phyloP scores from a whole-genome alignment of 2,329 filamentous ascomycete species.

The Acephala macrosclerotiorum region DNA sequence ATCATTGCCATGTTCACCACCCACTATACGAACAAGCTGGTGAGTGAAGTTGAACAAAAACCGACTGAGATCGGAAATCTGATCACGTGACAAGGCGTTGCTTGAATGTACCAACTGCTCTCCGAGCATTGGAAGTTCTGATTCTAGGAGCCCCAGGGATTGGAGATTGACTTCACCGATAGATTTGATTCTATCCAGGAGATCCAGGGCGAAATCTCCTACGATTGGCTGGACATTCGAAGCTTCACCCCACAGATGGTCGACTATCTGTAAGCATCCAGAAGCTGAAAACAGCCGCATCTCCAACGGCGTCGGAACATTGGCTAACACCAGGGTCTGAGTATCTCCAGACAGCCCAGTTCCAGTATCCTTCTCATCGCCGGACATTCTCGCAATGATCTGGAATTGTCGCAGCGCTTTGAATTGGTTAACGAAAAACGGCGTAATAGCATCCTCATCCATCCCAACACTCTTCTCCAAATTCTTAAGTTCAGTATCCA shows the following conservation, averaged over 20 bases:
- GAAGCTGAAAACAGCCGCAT: slow-evolving; percentile 40
- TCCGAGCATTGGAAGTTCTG: slow-evolving; percentile 68
- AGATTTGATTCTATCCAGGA: slow-evolving; percentile 62
- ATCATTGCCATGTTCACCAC: slow-evolving; percentile 12
- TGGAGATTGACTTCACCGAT: slow-evolving; percentile 62
- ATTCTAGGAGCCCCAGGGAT: slow-evolving; percentile 68
- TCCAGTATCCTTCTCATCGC: background rate
- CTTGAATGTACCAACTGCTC: slow-evolving; percentile 48
- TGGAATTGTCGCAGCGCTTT: slow-evolving; percentile 60
- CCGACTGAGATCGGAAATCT: slow-evolving; percentile 52
- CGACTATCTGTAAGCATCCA: slow-evolving; percentile 36
- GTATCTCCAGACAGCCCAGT: slow-evolving; percentile 20
- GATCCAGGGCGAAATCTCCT: slow-evolving; percentile 55
- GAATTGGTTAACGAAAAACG: slow-evolving; percentile 63
- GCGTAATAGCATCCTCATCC: slow-evolving; percentile 50
- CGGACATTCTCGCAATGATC: slow-evolving; percentile 28
- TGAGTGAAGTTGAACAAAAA: slow-evolving; percentile 34
- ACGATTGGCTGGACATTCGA: slow-evolving; percentile 52
- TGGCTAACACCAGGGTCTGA: slow-evolving; percentile 41
- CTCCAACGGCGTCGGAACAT: slow-evolving; percentile 39
- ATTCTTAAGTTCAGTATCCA: slow-evolving; percentile 58
- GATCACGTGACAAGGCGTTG: slow-evolving; percentile 51
- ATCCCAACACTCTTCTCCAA: slow-evolving; percentile 56
- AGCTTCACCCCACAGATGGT: slow-evolving; percentile 43
- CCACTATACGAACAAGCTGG: slow-evolving; percentile 36